phyloP scores from a whole-genome alignment of 2,329 filamentous ascomycete genomes.

The Rasamsonia emersonii region DNA sequence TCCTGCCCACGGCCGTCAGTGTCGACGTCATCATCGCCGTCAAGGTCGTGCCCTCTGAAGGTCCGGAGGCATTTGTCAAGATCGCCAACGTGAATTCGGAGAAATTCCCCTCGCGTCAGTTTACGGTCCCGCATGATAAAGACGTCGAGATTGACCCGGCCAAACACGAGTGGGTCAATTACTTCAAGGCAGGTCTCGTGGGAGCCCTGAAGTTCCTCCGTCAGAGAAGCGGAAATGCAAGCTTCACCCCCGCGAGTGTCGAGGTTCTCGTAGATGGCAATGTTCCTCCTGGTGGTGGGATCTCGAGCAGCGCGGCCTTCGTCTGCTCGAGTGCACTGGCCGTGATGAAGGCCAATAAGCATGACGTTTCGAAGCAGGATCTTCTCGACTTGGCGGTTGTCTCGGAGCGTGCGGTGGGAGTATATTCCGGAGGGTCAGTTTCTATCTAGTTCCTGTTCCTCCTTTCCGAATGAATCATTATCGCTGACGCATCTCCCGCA shows the following conservation, averaged over 20 bases:
- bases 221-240: constrained; percentile 52
- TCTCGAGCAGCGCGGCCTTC: constrained; percentile 91
- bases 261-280: constrained; percentile 84
- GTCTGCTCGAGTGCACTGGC: constrained; percentile 84
- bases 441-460: neutral
- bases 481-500: neutral
- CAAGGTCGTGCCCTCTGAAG: constrained; percentile 35
- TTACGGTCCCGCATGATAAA: constrained; percentile 56
- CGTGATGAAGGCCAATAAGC: constrained; percentile 77
- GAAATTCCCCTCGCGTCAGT: constrained; percentile 68
- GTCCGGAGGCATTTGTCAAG: constrained; percentile 54
- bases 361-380: constrained; percentile 80
- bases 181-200: constrained; percentile 86
- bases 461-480: constrained; percentile 14
- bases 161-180: constrained; percentile 92
- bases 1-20: constrained; percentile 90
- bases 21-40: constrained; percentile 87
- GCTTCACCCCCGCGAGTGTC: constrained; percentile 66
- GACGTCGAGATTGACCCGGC: constrained; percentile 74
- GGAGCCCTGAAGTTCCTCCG: constrained; percentile 73
- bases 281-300: constrained; percentile 81
- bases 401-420: constrained; percentile 85
- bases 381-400: constrained; percentile 89
- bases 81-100: constrained; percentile 69
- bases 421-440: constrained; percentile 84